Conservation (phyloP, 768 basidiomycete species). For the Hirschioporus abietinus region DNA sequence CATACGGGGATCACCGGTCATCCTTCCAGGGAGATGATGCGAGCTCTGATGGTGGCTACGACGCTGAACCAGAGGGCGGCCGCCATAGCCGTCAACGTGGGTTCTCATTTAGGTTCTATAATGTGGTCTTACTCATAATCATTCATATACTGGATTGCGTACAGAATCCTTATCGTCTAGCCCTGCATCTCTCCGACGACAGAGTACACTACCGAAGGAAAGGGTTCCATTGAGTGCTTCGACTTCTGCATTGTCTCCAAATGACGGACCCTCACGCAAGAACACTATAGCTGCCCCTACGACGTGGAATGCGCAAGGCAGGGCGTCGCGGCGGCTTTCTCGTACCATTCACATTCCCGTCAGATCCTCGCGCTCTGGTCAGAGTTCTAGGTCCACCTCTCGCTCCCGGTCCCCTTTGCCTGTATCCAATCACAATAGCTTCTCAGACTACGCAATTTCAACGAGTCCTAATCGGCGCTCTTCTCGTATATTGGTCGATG, state of each 20-base stretch:
- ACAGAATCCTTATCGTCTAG: conserved; percentile 66
- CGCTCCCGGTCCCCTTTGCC: conserved; percentile 89
- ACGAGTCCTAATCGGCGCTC: conserved; percentile 62
- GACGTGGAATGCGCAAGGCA: conserved; percentile 49
- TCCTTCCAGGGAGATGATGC: conserved; percentile 64
- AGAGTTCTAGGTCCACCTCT: conserved; percentile 90
- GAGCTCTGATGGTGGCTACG: conserved; percentile 79
- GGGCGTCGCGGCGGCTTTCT: conserved; percentile 75
- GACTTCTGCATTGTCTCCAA: conserved; percentile 49
- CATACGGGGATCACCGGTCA: conserved; percentile 50
- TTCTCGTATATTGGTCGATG: conserved; percentile 78
- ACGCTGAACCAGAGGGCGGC: conserved; percentile 63
- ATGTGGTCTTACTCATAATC: conserved; percentile 46
- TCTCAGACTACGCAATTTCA: conserved; percentile 40
- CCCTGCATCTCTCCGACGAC: conserved; percentile 64
- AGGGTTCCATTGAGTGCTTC: conserved; percentile 52
- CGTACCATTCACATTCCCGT: conserved; percentile 75
- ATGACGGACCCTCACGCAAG: conserved; percentile 48
- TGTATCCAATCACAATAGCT: conserved; percentile 56
- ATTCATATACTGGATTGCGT: conserved; percentile 50
- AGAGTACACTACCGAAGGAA: conserved; percentile 64
- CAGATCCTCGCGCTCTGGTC: conserved; percentile 62
- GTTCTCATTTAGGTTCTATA: conserved; percentile 44
- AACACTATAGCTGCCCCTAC: conserved; percentile 43
- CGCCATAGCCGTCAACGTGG: conserved; percentile 73